Conservation (phyloP, 2,329 filamentous ascomycete species). For the Fusarium odoratissimum region DNA sequence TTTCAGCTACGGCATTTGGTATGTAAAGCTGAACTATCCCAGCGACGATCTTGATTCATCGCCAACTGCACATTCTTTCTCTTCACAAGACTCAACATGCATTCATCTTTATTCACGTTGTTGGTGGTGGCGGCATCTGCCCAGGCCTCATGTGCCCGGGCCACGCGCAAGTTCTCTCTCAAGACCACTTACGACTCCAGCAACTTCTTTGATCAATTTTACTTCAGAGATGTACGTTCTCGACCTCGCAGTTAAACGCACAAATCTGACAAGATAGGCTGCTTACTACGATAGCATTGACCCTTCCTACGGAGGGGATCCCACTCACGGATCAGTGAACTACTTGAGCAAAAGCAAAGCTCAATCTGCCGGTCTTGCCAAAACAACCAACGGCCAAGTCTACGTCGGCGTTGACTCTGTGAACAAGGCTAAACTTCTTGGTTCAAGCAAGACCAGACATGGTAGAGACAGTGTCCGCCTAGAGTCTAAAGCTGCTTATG, state of each 20-base stretch:
- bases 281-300: slow-evolving; percentile 31
- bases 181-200: slow-evolving; percentile 25
- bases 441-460: slow-evolving; percentile 20
- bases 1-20: neutral
- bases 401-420: slow-evolving; percentile 8
- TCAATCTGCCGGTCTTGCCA: slow-evolving; percentile 45
- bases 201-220: slow-evolving; percentile 60
- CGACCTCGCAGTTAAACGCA: fast-evolving
- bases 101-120: neutral
- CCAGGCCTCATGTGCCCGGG: neutral
- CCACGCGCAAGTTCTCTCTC: slow-evolving; percentile 12
- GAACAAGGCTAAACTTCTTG: slow-evolving; percentile 24
- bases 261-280: neutral
- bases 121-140: neutral
- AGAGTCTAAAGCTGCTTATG: slow-evolving; percentile 70
- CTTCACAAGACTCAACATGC: neutral
- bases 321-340: slow-evolving; percentile 74
- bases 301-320: slow-evolving; percentile 56
- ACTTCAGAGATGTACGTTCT: slow-evolving; percentile 45
- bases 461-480: slow-evolving; percentile 71
- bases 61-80: neutral
- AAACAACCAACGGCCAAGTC: neutral
- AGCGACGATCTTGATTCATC: neutral
- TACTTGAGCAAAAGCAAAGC: slow-evolving; percentile 56
- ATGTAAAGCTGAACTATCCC: slow-evolving; percentile 3